Evolutionary conservation across 2,329 filamentous ascomycete genomes (phyloP).

Genomic region (Neonectria sp.): DNA sequence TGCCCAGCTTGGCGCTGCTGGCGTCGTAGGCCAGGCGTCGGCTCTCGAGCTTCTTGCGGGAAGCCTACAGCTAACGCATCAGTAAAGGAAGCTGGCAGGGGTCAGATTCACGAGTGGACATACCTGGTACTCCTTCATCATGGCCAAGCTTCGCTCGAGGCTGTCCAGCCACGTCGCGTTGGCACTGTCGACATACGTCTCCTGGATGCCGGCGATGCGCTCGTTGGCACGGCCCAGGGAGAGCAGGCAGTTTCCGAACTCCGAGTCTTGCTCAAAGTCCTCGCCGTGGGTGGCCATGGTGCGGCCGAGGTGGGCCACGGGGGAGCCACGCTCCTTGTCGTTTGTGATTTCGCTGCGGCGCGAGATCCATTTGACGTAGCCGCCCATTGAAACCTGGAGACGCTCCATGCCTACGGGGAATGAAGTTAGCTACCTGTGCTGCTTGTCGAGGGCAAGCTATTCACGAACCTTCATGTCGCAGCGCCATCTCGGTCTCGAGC

Average conservation of each 20-base stretch:
- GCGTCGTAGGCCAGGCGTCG: slow-evolving; percentile 93
- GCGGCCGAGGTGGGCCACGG: slow-evolving; percentile 83
- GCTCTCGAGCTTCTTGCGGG: slow-evolving; percentile 94
- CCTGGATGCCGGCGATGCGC: slow-evolving; percentile 87
- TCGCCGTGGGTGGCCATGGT: slow-evolving; percentile 92
- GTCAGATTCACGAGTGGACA: slow-evolving; percentile 42
- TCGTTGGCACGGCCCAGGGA: slow-evolving; percentile 89
- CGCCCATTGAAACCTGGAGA: slow-evolving; percentile 87
- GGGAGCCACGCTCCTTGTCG: slow-evolving; percentile 89
- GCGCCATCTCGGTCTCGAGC: slow-evolving; percentile 89
- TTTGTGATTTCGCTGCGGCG: slow-evolving; percentile 85
- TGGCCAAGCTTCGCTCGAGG: slow-evolving; percentile 88
- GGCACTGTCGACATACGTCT: slow-evolving; percentile 83
- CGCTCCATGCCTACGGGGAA: slow-evolving; percentile 82
- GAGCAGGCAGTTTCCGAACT: slow-evolving; percentile 90
- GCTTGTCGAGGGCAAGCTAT: background rate
- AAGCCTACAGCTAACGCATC: slow-evolving; percentile 63
- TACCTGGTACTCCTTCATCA: slow-evolving; percentile 99
- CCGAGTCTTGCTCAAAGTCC: slow-evolving; percentile 91
- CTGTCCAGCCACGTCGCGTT: slow-evolving; percentile 91
- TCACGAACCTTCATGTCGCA: slow-evolving; percentile 85
- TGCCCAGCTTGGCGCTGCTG: slow-evolving; percentile 90
- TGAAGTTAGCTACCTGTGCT: slow-evolving; percentile 24
- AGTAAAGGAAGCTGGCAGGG: slow-evolving; percentile 10
- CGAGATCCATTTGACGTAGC: slow-evolving; percentile 89